Evolutionary conservation across 371 early-diverging fungal genomes (phyloP).

Genomic region (Zychaea mexicana): DNA sequence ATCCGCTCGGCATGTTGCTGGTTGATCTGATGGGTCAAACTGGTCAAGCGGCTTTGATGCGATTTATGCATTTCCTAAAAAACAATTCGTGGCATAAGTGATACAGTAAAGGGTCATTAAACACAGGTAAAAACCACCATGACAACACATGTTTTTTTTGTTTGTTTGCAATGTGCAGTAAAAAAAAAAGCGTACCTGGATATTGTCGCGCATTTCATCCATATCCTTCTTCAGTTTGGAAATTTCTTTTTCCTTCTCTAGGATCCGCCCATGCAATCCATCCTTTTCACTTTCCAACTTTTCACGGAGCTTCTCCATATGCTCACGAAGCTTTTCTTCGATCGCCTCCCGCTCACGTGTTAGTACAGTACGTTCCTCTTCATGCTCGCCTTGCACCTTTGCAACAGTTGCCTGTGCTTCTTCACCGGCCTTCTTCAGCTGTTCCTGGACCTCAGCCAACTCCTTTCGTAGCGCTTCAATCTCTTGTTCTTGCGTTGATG

Average conservation of each 20-base stretch:
- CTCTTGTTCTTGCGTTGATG: not conserved
- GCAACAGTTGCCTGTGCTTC: not conserved
- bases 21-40: slow-evolving; percentile 23
- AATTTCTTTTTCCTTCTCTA: slow-evolving; percentile 26
- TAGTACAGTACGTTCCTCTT: slow-evolving; percentile 16
- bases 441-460: slow-evolving; percentile 10
- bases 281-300: slow-evolving; percentile 26
- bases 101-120: no score
- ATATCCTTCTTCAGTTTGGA: slow-evolving; percentile 21
- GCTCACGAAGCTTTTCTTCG: slow-evolving; percentile 16
- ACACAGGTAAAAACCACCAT: not conserved
- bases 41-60: slow-evolving; percentile 27
- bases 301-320: slow-evolving; percentile 26
- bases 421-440: slow-evolving; percentile 2
- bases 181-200: slow-evolving; percentile 21
- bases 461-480: not conserved
- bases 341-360: slow-evolving; percentile 10
- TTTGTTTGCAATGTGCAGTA: no score
- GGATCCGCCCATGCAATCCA: slow-evolving; percentile 12
- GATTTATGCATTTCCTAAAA: slow-evolving; percentile 29
- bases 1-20: slow-evolving; percentile 27
- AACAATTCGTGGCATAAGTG: no score
- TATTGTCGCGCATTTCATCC: slow-evolving; percentile 25
- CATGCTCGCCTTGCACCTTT: slow-evolving; percentile 7
- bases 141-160: not conserved